Base-by-base conservation (phyloP, 371 early-diverging fungal species). In the Mucor piriformis region DNA sequence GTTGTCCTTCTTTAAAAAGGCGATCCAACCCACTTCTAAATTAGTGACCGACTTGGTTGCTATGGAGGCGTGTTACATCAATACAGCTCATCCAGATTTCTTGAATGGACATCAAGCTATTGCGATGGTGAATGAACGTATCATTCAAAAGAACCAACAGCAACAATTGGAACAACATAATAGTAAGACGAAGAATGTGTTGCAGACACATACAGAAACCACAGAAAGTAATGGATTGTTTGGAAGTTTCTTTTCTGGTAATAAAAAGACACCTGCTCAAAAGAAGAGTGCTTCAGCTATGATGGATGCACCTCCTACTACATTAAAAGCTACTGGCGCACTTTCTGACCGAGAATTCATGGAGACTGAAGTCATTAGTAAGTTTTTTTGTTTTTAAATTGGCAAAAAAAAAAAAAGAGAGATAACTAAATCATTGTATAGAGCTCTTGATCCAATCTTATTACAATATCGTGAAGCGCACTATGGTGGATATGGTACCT, bases 61-160 rank as follows among this genome's bases (percentile, higher is more conserved):
- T 86, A 94, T 96, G 88, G 97, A 98, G 82, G 83, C 92, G 7
- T 83, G 84, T 65, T 99, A 99, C 71, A 91, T 99, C 77, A 98
- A 98, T 81, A 98, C 99, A 11, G 97, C 88, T 5, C 99, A 99
- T 73, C 99, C 99, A 5, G 98, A 99, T 76, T 98, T 99, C 73
- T 79, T 98, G 62, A 91, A 84, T 62, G 99, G 97, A 38, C 96
- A 98, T 81, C 91, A 89, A 70, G 98, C 97, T 4, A 91, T 95
- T 86, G 91, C 95, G 15, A 85, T 93, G 37, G 94, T 97, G 57
- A 89, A 88, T 54, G 98, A 97, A 21, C 20, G 46, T 21, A 66
- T 94, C 82, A 46, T 72, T 81, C 49, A 83, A 79, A 72, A 49
- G 44, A 54, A 12, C 24, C 53, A 52, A 25, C 37, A 47, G 32